phyloP scores from a whole-genome alignment of 108 stramenopile genomes.

The Skeletonema marinoi region DNA sequence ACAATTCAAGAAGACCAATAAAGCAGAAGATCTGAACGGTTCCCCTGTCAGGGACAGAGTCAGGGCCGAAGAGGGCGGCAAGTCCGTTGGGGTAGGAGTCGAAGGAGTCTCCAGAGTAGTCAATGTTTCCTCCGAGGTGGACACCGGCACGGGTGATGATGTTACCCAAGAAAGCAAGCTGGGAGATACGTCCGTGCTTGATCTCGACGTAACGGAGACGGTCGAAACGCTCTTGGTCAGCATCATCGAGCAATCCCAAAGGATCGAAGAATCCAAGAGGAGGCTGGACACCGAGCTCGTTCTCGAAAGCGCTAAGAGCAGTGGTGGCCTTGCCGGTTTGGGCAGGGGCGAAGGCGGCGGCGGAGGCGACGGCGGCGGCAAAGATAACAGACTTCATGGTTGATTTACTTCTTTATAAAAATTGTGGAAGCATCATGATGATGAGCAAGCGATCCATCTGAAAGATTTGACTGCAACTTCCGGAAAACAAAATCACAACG shows the following conservation, averaged over 20 bases:
- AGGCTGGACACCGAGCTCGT: constrained; percentile 82
- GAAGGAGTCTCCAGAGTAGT: constrained; percentile 60
- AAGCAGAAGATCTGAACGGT: constrained; percentile 58
- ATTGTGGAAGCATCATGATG: neutral
- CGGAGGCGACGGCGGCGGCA: constrained; percentile 24
- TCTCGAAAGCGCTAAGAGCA: constrained; percentile 58
- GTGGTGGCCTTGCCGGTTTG: constrained; percentile 31
- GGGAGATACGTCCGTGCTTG: constrained; percentile 82
- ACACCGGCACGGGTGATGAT: constrained; percentile 37
- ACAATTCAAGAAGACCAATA: constrained; percentile 70
- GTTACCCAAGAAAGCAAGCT: constrained; percentile 82
- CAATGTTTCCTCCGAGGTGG: constrained; percentile 58
- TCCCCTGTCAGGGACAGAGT: constrained; percentile 55
- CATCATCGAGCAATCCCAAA: constrained; percentile 67
- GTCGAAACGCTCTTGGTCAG: constrained; percentile 60
- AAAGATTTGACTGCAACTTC: neutral
- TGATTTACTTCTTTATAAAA: neutral
- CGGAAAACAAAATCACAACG: neutral
- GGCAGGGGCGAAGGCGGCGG: constrained; percentile 33
- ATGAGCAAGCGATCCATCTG: neutral
- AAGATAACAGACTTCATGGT: constrained; percentile 4
- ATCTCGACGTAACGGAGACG: constrained; percentile 68
- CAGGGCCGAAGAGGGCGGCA: constrained; percentile 53
- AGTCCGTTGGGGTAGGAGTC: constrained; percentile 65
- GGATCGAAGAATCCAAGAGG: constrained; percentile 91